phyloP scores from a whole-genome alignment of 2,329 filamentous ascomycete species.

The Hypomyces perniciosus region DNA sequence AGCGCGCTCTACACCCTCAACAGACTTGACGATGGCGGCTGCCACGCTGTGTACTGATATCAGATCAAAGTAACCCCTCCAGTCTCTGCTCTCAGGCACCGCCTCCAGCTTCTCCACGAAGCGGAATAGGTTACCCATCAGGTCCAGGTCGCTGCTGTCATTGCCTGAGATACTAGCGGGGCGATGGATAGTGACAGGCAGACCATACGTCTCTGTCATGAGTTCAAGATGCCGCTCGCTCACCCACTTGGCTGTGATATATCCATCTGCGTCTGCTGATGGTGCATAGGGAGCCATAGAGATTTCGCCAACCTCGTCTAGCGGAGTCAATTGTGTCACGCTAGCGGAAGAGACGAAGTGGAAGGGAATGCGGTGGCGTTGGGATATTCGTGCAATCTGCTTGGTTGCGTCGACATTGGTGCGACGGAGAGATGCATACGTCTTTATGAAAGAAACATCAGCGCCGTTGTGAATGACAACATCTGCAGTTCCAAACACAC shows the following conservation, averaged over 20 bases:
- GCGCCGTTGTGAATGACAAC: slow-evolving; percentile 47
- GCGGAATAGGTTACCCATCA: slow-evolving; percentile 14
- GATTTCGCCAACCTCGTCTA: neutral
- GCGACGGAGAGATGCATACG: slow-evolving; percentile 22
- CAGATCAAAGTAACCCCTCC: neutral
- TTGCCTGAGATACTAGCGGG: slow-evolving; percentile 15
- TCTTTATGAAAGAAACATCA: slow-evolving; percentile 27
- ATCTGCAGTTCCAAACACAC: slow-evolving; percentile 28
- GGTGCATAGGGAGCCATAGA: neutral
- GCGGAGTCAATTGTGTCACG: neutral
- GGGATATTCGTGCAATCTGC: slow-evolving; percentile 17
- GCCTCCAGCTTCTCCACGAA: neutral
- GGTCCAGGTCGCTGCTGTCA: slow-evolving; percentile 10
- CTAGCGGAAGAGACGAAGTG: neutral
- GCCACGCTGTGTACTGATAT: neutral
- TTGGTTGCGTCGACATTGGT: slow-evolving; percentile 26
- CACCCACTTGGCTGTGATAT: slow-evolving; percentile 24
- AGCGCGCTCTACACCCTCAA: neutral
- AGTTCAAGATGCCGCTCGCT: slow-evolving; percentile 26
- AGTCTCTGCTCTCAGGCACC: neutral
- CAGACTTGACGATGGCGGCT: neutral
- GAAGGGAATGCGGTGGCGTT: neutral
- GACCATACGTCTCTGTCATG: neutral
- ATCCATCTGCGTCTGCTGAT: neutral
- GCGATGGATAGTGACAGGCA: slow-evolving; percentile 26